Conservation (phyloP, 2,329 filamentous ascomycete genomes). For the Sporothrix protearum region DNA sequence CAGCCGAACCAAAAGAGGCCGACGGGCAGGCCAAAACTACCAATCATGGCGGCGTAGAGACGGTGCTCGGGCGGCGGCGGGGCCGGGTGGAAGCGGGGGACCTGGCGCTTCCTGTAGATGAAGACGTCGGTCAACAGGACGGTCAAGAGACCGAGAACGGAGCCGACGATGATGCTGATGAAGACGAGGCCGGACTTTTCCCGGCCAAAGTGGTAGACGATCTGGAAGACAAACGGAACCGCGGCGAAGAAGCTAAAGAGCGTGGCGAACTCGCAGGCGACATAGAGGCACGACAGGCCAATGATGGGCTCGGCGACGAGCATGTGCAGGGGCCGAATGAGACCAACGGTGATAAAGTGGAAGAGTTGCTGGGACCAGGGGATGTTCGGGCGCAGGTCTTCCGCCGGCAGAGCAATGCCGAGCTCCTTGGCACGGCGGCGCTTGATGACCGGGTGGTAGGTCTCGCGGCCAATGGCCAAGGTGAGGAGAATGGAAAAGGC, state of each 20-base stretch:
- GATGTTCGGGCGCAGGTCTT: slow-evolving; percentile 26
- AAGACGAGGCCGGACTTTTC: slow-evolving; percentile 46
- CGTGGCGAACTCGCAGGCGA: slow-evolving; percentile 50
- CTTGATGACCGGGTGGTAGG: slow-evolving; percentile 52
- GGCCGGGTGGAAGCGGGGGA: slow-evolving; percentile 35
- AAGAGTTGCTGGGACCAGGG: slow-evolving; percentile 32
- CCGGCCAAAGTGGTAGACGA: slow-evolving; percentile 44
- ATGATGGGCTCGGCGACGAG: slow-evolving; percentile 62
- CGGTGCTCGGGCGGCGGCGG: slow-evolving; percentile 53
- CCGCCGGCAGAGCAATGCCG: slow-evolving; percentile 30
- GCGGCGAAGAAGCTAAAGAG: slow-evolving; percentile 53
- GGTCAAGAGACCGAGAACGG: slow-evolving; percentile 42
- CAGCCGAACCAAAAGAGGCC: slow-evolving; percentile 61
- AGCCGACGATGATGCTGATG: slow-evolving; percentile 45
- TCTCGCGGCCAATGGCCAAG: slow-evolving; percentile 49
- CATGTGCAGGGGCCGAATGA: slow-evolving; percentile 55
- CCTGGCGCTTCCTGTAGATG: slow-evolving; percentile 41
- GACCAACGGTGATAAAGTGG: slow-evolving; percentile 41
- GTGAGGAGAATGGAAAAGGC: slow-evolving; percentile 38
- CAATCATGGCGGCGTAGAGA: slow-evolving; percentile 57
- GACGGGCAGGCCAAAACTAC: slow-evolving; percentile 50
- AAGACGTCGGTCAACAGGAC: slow-evolving; percentile 42
- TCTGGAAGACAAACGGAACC: slow-evolving; percentile 47
- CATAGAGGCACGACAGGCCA: slow-evolving; percentile 51
- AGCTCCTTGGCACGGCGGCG: slow-evolving; percentile 39